Evolutionary conservation across 2,329 filamentous ascomycete species (phyloP).

Genomic region (Trichoderma sp.): DNA sequence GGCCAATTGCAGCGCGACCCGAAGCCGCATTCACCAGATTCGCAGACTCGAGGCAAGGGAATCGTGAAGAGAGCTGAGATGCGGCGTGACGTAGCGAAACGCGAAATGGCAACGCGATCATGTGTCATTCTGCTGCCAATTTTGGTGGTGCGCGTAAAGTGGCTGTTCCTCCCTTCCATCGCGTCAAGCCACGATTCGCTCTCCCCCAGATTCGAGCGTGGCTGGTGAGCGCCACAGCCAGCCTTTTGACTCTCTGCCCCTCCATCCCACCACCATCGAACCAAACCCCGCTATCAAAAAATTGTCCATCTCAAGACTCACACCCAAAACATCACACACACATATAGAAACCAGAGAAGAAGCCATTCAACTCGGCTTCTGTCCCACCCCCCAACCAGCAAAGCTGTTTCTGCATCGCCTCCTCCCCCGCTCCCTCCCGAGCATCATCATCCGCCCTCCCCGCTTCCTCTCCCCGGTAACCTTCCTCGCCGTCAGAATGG

Average conservation of each 20-base stretch:
- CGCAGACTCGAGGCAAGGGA: constrained; percentile 6
- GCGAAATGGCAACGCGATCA: constrained; percentile 44
- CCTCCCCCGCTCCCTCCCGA: constrained; percentile 39
- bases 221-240: constrained; percentile 14
- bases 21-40: constrained; percentile 3
- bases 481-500: constrained; percentile 59
- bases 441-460: constrained; percentile 35
- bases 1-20: constrained; percentile 4
- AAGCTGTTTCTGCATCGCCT: constrained; percentile 52
- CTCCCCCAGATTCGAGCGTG: background rate
- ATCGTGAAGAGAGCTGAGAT: constrained; percentile 8
- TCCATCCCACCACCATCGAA: constrained; percentile 22
- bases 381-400: constrained; percentile 25
- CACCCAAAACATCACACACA: background rate
- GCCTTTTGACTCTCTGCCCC: constrained; percentile 16
- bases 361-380: constrained; percentile 24
- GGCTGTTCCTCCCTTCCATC: background rate
- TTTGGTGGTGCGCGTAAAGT: constrained; percentile 31
- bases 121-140: constrained; percentile 29
- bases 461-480: constrained; percentile 38
- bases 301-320: constrained; percentile 13
- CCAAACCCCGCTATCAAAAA: constrained; percentile 28
- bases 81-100: constrained; percentile 37
- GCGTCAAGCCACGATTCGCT: constrained; percentile 1
- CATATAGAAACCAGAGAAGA: constrained; percentile 18